Evolutionary conservation across 2,329 filamentous ascomycete genomes (phyloP), one percentile per base, ranked within the genome.

Genomic region (Grosmannia penicillata): DNA sequence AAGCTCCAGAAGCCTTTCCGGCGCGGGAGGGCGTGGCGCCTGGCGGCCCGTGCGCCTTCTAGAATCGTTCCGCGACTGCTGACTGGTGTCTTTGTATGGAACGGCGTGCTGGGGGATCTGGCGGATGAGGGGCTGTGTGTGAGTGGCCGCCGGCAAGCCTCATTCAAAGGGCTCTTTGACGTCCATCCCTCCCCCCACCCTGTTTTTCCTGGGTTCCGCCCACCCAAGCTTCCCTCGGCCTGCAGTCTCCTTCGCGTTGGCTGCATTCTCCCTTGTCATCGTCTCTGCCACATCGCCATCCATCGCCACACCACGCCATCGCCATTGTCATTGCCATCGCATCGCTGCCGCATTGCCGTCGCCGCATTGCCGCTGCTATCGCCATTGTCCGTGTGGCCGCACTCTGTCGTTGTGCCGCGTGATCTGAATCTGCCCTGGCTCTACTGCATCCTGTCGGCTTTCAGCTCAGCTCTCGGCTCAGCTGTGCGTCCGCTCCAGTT

Each of bases 41-140:
- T 33, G 8, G 36, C 45, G 47, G 40, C 25, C 47, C 40, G 48
- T 50, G 48, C 48, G 33, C 42, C 46, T 49, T 49, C 47, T 48
- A 48, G 47, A 49, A 49, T 28, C 25, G 30, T 49, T 47, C 47
- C 41, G 44, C 42, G 40, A 41, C 32, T 35, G 18, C 33, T 41
- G 31, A 40, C 42, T 40, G 40, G 36, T 26, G 23, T 24, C 15
- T 7, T 17, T 33, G 30, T 21, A 28, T 23, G 31, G 21, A 35
- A 33, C 15, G 24, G n/a, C 26, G n/a, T 28, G 31, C 15, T n/a
- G 37, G 13, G 24, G 34, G 24, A 15, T 27, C 26, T 30, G 10
- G 49, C 21, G 47, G 51, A 38, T 42, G 43, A 40, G 37, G 39
- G 38, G 38, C 36, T 36, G 22, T 26, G 30, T 36, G 17, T 19